A percentile compares a stretch with the other conserved stretches of the same genome.
Evolutionary conservation across 305 asterid species (phyloP).

Genomic region (Solanum hybrid): DNA sequence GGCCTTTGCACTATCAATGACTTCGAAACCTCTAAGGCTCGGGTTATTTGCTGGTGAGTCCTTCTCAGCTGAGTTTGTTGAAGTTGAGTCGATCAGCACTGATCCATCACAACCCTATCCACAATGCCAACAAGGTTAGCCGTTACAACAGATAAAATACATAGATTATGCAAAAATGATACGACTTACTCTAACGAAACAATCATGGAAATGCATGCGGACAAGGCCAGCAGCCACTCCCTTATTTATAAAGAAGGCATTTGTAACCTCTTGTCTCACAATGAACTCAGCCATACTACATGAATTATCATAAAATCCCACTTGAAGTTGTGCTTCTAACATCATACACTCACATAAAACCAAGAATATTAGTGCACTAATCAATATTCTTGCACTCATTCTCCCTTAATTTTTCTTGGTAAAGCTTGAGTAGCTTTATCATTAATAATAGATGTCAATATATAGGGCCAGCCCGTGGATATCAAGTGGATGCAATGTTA

Average conservation of each 20-base stretch:
- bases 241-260: slow-evolving; percentile 23
- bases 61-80: slow-evolving; percentile 58
- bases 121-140: not conserved
- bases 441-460: not conserved
- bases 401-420: not conserved
- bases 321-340: slow-evolving; percentile 40
- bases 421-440: not conserved
- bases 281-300: slow-evolving; percentile 47
- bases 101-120: slow-evolving; percentile 85
- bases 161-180: not conserved
- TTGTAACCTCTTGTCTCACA: slow-evolving; percentile 46
- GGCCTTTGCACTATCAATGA: slow-evolving; percentile 52
- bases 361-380: not conserved
- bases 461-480: not conserved
- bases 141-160: not conserved
- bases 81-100: slow-evolving; percentile 55
- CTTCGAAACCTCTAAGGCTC: slow-evolving; percentile 65
- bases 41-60: slow-evolving; percentile 65
- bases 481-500: not conserved
- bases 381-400: slow-evolving; percentile 10
- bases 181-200: slow-evolving; percentile 30
- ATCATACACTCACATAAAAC: not conserved
- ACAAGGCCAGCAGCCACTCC: slow-evolving; percentile 47
- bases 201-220: slow-evolving; percentile 44
- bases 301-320: slow-evolving; percentile 36